A percentile compares a stretch with the other conserved stretches of the same genome.
Evolutionary conservation across 139 green algal species (phyloP).

Genomic region (Chlamydomonas incerta): DNA sequence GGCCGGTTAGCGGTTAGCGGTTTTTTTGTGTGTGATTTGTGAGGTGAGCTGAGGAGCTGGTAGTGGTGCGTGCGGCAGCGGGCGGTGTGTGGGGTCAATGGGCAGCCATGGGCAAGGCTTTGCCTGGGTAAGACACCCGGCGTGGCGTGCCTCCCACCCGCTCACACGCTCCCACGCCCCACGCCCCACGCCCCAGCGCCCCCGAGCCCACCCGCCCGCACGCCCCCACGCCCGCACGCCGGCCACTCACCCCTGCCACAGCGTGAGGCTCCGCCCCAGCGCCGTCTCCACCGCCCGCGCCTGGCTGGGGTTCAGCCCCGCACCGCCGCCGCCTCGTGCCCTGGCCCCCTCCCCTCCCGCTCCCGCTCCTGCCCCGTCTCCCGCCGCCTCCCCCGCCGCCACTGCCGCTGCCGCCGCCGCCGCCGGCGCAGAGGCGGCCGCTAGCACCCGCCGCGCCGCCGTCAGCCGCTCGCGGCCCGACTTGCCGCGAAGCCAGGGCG

Average conservation of each 20-base stretch:
- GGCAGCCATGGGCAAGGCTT: too few species aligned
- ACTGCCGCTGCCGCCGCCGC: not conserved
- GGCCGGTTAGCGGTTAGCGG: too few species aligned
- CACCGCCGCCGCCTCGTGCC: not conserved
- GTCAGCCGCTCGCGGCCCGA: constrained; percentile 35
- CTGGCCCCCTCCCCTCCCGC: too few species aligned
- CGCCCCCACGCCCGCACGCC: not conserved
- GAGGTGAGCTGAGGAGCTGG: too few species aligned
- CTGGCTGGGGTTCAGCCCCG: constrained; percentile 60
- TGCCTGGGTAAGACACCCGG: too few species aligned
- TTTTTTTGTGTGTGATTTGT: too few species aligned
- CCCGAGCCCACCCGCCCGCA: too few species aligned
- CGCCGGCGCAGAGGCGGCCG: not conserved
- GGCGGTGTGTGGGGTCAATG: too few species aligned
- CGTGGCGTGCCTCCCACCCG: too few species aligned
- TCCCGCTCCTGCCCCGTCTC: not conserved
- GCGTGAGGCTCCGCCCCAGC: constrained; percentile 60
- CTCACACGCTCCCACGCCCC: too few species aligned
- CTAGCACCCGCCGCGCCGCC: constrained; percentile 14
- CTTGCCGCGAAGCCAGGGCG: constrained; percentile 27
- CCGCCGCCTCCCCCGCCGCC: not conserved
- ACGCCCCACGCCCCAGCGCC: too few species aligned
- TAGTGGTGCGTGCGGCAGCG: too few species aligned
- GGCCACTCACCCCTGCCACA: constrained; percentile 66
- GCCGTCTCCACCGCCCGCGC: constrained; percentile 53